Evolutionary conservation across 441 rosid species (phyloP).

Genomic region (Cnidoscolus chayamansa): DNA sequence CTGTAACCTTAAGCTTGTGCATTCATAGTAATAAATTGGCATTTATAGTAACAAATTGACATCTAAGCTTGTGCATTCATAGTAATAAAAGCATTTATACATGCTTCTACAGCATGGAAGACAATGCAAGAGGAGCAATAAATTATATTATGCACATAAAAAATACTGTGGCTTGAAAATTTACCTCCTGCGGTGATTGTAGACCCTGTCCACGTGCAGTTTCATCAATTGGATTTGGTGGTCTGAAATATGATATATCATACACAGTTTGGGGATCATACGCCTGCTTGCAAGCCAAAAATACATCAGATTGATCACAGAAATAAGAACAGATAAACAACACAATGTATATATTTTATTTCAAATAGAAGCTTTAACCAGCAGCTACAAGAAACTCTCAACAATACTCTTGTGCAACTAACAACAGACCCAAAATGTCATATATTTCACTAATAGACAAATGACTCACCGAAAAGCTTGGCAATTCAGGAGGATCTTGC

Average conservation of each 20-base stretch:
- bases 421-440: not conserved
- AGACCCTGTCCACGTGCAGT: slow-evolving; percentile 56
- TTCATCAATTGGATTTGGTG: slow-evolving; percentile 62
- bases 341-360: not conserved
- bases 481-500: slow-evolving; percentile 57
- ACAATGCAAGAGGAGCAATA: not conserved
- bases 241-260: slow-evolving; percentile 70
- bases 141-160: not conserved
- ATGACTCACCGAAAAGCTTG: slow-evolving; percentile 55
- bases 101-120: no score
- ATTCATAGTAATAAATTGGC: no score
- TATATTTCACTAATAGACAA: not conserved
- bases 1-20: no score
- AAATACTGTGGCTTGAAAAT: not conserved
- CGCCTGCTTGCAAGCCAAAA: slow-evolving; percentile 44
- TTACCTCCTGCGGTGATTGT: slow-evolving; percentile 74
- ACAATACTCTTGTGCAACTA: not conserved
- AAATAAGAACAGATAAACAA: not conserved
- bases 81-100: no score
- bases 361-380: not conserved
- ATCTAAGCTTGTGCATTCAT: no score
- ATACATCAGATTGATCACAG: slow-evolving; percentile 18
- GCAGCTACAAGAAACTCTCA: not conserved
- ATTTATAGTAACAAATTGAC: no score
- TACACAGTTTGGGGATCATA: slow-evolving; percentile 67